Conservation (phyloP, 2,329 filamentous ascomycete genomes). For the Hypocreales sp. region DNA sequence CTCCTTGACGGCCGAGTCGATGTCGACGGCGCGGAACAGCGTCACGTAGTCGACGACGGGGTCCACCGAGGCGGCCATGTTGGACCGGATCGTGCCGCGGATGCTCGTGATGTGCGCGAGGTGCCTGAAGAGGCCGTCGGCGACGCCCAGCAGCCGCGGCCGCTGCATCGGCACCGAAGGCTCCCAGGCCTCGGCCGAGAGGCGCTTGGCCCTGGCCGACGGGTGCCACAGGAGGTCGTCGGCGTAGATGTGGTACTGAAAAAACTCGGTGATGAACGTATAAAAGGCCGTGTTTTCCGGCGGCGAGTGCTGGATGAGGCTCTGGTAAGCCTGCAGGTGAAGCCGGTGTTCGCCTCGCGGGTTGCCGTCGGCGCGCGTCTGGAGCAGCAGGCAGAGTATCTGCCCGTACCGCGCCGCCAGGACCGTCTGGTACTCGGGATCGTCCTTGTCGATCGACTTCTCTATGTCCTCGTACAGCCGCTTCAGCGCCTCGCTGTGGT, state of each 20-base stretch:
- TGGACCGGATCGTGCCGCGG: slow-evolving; percentile 55
- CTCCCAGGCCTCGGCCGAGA: slow-evolving; percentile 28
- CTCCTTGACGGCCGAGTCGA: slow-evolving; percentile 56
- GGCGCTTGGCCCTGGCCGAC: slow-evolving; percentile 17
- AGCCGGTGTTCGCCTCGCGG: slow-evolving; percentile 56
- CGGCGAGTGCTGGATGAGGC: slow-evolving; percentile 47
- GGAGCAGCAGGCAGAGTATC: slow-evolving; percentile 45
- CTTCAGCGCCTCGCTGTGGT: slow-evolving; percentile 38
- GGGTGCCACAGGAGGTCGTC: slow-evolving; percentile 43
- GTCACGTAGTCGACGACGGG: slow-evolving; percentile 60
- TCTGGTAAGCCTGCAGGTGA: slow-evolving; percentile 62
- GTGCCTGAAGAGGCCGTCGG: slow-evolving; percentile 66
- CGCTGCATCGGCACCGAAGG: slow-evolving; percentile 25
- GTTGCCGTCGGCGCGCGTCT: slow-evolving; percentile 40
- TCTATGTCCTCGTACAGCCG: slow-evolving; percentile 32
- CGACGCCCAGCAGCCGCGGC: slow-evolving; percentile 58
- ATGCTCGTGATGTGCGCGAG: slow-evolving; percentile 68
- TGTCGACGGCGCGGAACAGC: slow-evolving; percentile 56
- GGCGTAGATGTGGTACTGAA: slow-evolving; percentile 66
- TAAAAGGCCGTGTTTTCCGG: slow-evolving; percentile 50
- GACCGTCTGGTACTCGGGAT: slow-evolving; percentile 27
- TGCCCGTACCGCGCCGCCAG: slow-evolving; percentile 44
- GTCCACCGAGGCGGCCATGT: slow-evolving; percentile 45
- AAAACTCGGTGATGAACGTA: slow-evolving; percentile 57
- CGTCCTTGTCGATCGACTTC: slow-evolving; percentile 23